Base-by-base conservation (phyloP, 768 basidiomycete species). In the Kwoniella dejecticola region DNA sequence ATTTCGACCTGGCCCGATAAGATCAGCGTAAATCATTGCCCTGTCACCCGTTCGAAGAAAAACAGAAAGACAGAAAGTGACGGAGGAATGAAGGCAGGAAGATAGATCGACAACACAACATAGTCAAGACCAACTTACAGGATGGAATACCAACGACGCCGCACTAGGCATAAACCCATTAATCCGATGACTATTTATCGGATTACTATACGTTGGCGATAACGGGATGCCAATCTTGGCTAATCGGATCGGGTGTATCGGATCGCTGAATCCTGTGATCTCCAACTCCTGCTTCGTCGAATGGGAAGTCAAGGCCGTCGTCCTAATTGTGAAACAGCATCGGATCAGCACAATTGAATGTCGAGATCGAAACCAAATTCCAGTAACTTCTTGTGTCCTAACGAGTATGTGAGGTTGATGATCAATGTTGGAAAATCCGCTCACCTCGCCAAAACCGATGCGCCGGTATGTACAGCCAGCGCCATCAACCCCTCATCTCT, bases 401-500 rank as follows among this genome's bases (percentile, higher is more conserved):
- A n/a, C n/a, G n/a, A n/a, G n/a, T n/a, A n/a, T n/a, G n/a, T n/a
- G n/a, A n/a, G n/a, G n/a, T 12, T 21, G 2, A 27, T 26, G 42
- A 40, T 19, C 19, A 38, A 50, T 63, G 33, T 40, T 27, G 17
- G 5, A 47, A 50, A 47, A 30, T 23, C 19, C 3, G 50, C 89
- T 78, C 75, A 95, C 91, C 86, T 84, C 23, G 90, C 91, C 76
- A 95, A 90, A 17, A 97, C 88, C 38, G 87, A 85, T 0, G 90
- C 84, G 52, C 87, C 84, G 10, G 88, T 82, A 78, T 99, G 96
- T 1, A 90, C 87, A 65, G 96, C 92, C 67, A 98, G 89, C 1
- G 88, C 84, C 10, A 90, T 85, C 47, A 97, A 81, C 10, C 93
- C 92, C 29, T 85, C 79, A 1, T 85, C 84, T 66, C 88, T 85